Base-by-base conservation (phyloP, 179 eudicot genomes). In the Actinidia arguta region DNA sequence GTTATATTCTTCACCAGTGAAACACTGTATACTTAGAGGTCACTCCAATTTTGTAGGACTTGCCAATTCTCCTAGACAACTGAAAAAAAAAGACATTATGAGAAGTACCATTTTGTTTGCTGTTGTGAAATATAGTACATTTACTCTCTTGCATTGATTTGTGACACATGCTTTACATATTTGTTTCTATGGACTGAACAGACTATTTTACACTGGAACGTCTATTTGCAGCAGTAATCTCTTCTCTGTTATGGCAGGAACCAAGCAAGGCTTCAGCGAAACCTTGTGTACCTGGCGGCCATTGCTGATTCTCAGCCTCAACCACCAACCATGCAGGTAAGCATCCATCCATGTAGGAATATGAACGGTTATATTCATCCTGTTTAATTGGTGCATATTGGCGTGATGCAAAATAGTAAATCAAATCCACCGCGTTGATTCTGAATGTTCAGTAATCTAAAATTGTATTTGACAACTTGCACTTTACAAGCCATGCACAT, bases 301-400 rank as follows among this genome's bases (percentile, higher is more conserved):
- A 93, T 94, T 74, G 98, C 97, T 76, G 98, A 94, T 92, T 85
- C 97, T 81, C 98, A 95, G 85, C 96, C 98, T 10, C 98, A 92
- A 56, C 92, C 94, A 61, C 89, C 97, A 44, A 79, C 89, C 76
- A 85, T 93, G 92, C 94, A 93, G 93, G 98, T 93, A 85, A 22
- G 24, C 22, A 46, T 20, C 39, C 42, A n/a, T n/a, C n/a, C n/a
- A n/a, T 12, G 31, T n/a, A 44, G 68, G 48, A 58, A 7, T 31
- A 4, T 52, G 8, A 31, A 67, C 46, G 13, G 3, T 31, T 5
- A 31, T 67, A 16, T 67, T 36, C 13, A 31, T 66, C 14, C 46
- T 12, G 72, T 20, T n/a, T 36, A 3, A 31, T 31, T 36, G 20
- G 47, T 16, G n/a, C 72, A 36, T 36, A 31, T 7, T 36, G 62